A percentile compares a stretch with the other conserved stretches of the same genome.
phyloP scores from a whole-genome alignment of 768 basidiomycete species.

The Epithele typhae region DNA sequence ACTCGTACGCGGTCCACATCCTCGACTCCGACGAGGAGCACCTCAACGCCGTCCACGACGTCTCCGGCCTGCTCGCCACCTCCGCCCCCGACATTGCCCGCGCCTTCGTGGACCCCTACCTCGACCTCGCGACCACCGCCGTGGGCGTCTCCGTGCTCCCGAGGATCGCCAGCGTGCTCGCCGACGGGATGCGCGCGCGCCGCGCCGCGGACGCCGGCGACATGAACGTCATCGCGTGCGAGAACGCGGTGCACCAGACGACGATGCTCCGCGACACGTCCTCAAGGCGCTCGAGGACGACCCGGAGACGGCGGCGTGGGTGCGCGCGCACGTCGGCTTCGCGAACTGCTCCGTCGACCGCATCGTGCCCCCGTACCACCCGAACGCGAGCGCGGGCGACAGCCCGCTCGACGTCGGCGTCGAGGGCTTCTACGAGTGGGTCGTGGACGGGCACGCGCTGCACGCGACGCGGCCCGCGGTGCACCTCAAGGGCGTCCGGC shows the following conservation, averaged over 20 bases:
- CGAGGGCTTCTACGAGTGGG: conserved; percentile 39
- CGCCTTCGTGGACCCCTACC: conserved; percentile 18
- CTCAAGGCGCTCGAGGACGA: conserved; percentile 25
- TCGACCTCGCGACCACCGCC: conserved; percentile 33
- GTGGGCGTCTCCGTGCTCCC: conserved; percentile 32
- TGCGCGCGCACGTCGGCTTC: conserved; percentile 31
- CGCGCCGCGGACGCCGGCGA: conserved; percentile 17
- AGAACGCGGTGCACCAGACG: conserved; percentile 36
- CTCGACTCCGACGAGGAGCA: conserved; percentile 25
- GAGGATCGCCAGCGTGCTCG: conserved; percentile 31
- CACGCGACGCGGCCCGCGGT: conserved; percentile 21
- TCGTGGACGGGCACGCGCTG: conserved; percentile 30
- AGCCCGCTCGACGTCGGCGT: conserved; percentile 35
- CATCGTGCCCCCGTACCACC: conserved; percentile 28
- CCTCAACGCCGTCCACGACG: conserved; percentile 19
- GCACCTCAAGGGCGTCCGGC: conserved; percentile 27
- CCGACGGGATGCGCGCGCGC: conserved; percentile 29
- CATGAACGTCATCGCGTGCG: conserved; percentile 37
- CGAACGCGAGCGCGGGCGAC: conserved; percentile 11
- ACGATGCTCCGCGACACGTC: conserved; percentile 26
- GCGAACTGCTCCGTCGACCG: conserved; percentile 40
- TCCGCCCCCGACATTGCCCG: conserved; percentile 11
- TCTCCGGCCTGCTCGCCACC: conserved; percentile 11
- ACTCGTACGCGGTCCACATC: conserved; percentile 30
- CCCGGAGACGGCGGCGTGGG: conserved; percentile 22